Base-by-base conservation (phyloP, 2,329 filamentous ascomycete species). In the Trichophyton simii region DNA sequence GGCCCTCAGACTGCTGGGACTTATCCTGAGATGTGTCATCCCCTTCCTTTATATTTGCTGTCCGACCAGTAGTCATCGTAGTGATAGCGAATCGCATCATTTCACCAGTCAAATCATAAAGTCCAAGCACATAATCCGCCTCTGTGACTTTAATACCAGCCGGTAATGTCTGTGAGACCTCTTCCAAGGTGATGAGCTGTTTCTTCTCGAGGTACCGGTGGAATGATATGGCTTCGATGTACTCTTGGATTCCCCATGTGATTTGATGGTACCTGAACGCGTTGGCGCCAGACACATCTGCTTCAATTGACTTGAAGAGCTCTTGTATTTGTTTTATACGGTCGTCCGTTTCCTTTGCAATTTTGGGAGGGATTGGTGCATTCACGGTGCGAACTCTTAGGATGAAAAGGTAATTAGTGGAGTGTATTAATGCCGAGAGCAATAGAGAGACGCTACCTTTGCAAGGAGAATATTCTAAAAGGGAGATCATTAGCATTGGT, bases 21-120 rank as follows among this genome's bases (percentile, higher is more conserved):
- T 38, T 61, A 44, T 61, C 63, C 18, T 62, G 58, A 64, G 66
- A 66, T 9, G 60, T 54, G 20, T 41, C 61, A 34, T 34, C 57
- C 58, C 61, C 63, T 61, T 58, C 28, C 13, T 55, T 55, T 65
- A 62, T 63, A 65, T 71, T 77, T 22, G 82, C 72, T 48, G 76
- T 28, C 13, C 87, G 87, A 6, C 79, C 86, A 3, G 91, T 87
- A 0, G 91, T 91, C 72, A 95, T 88, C 28, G 86, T 85, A 4
- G 91, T 91, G 58, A 96, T 94, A 0, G 90, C 91, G 74, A 96
- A 97, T 34, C 91, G 83, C 94, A 99, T 99, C 78, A 97, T 80
- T 77, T 99, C 94, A 44, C 94, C 94, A 0, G 91, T 91, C 67
- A 97, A 82, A 73, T 99, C 94, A 70, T 96, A 96, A 1, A 99